A percentile compares a stretch with the other conserved stretches of the same genome.
phyloP scores from a whole-genome alignment of 306 rosid genomes.

The Canavalia ensiformis region DNA sequence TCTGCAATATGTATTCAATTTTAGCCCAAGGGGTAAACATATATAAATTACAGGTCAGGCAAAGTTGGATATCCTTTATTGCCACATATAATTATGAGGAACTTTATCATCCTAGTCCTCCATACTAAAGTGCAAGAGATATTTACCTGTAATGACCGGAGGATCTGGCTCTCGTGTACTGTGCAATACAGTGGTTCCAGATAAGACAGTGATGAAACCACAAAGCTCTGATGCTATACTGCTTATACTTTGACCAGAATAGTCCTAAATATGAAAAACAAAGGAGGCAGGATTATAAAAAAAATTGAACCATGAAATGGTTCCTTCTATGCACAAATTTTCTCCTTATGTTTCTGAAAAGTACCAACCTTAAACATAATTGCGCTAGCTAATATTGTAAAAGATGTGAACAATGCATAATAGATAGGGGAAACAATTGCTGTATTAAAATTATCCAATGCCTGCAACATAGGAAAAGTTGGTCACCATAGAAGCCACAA shows the following conservation, averaged over 20 bases:
- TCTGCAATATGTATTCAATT: constrained; percentile 17
- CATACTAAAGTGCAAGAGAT: constrained; percentile 40
- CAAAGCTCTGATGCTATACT: constrained; percentile 86
- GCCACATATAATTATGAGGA: constrained; percentile 23
- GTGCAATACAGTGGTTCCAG: constrained; percentile 87
- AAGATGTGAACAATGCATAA: constrained; percentile 89
- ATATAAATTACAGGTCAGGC: constrained; percentile 8
- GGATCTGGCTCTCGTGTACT: constrained; percentile 78
- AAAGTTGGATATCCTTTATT: constrained; percentile 18
- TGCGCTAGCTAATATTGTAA: constrained; percentile 88
- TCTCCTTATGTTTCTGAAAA: constrained; percentile 39
- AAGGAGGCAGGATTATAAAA: constrained; percentile 35
- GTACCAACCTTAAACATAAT: constrained; percentile 91
- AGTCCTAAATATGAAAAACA: constrained; percentile 65
- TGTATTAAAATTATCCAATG: constrained; percentile 88
- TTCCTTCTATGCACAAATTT: constrained; percentile 34
- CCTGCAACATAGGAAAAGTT: constrained; percentile 61
- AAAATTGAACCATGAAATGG: constrained; percentile 40
- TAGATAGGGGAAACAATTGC: constrained; percentile 89
- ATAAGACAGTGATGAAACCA: constrained; percentile 85
- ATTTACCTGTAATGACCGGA: constrained; percentile 66
- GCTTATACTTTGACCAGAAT: constrained; percentile 89
- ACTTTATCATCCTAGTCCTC: constrained; percentile 33
- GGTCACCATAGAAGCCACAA: constrained; percentile 22
- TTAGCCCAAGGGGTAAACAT: constrained; percentile 8